Evolutionary conservation across 148 eudicot genomes (phyloP), one percentile per base, ranked within the genome.

Genomic region (Silene latifolia): DNA sequence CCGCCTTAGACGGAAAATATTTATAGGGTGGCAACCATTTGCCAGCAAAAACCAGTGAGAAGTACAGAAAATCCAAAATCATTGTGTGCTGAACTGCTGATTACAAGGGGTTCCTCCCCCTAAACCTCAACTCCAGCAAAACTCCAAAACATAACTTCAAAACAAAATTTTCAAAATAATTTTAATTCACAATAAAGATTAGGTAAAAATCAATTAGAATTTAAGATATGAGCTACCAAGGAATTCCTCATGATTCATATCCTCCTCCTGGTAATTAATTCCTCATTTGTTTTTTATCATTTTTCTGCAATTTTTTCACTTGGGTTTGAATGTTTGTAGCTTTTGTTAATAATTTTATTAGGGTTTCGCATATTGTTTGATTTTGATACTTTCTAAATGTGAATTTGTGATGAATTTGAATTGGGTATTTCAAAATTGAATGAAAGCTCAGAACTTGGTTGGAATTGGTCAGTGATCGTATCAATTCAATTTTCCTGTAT

Each of bases 221-320:
- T 23, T 9, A 5, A 42, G 73, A 59, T 15, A 77, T 80, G 82
- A 80, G 79, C 39, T 80, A 79, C 24, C 78, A 74, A 59, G 69
- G 64, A 68, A 29, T 69, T 77, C 75, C 80, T 3, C 74, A 62
- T 14, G 73, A 76, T 48, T 64, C 39, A n/a, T 77, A 80, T 71
- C 82, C 75, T 62, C 56, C 56, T 12, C 82, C 74, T 70, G 82
- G 82, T 80, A 75, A 67, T 42, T 9, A 19, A 48, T 19, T 35
- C 23, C 19, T 12, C 14, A 3, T 27, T 11, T 3, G 29, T 5
- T 74, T n/a, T 9, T 44, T 32, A n/a, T 9, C 20, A 7, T 2
- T 0, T 0, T 10, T 58, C 4, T 54, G 17, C 56, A 58, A 17
- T 20, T 15, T 60, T 62, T 27, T 27, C 14, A 23, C 15, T 17